Conservation (phyloP, 2,329 filamentous ascomycete species). For the Colletotrichum horii region DNA sequence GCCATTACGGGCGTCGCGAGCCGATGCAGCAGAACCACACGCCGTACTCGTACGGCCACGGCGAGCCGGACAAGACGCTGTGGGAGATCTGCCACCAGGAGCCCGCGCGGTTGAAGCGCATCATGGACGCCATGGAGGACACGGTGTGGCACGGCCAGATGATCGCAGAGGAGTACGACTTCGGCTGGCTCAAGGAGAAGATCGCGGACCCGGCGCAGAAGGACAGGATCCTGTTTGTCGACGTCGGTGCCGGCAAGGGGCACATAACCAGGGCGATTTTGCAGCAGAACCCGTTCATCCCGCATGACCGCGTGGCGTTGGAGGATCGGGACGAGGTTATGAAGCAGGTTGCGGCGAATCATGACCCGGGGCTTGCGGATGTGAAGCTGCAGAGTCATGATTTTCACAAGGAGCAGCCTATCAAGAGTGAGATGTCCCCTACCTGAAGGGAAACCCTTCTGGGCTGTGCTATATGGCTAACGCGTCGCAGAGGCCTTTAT, state of each 20-base stretch:
- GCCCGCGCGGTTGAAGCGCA: constrained; percentile 26
- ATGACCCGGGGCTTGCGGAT: neutral
- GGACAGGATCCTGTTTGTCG: constrained; percentile 30
- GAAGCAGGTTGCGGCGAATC: neutral
- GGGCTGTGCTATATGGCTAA: neutral
- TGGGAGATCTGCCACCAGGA: constrained; percentile 34
- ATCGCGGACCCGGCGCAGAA: neutral
- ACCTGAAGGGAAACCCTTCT: no score
- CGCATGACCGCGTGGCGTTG: neutral
- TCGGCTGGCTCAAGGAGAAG: constrained; percentile 29
- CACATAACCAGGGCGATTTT: constrained; percentile 21
- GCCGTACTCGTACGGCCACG: constrained; percentile 30
- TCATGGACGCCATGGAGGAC: constrained; percentile 21
- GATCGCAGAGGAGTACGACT: constrained; percentile 28
- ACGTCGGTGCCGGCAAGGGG: constrained; percentile 38
- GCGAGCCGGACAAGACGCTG: constrained; percentile 31
- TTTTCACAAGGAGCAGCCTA: constrained; percentile 25
- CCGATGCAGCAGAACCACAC: constrained; percentile 31
- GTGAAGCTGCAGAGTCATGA: neutral
- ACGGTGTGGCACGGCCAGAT: neutral
- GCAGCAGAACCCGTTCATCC: neutral
- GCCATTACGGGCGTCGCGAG: constrained; percentile 31
- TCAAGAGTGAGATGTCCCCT: constrained; percentile 11
- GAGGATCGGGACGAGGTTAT: constrained; percentile 25
- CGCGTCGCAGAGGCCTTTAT: constrained; percentile 33